Evolutionary conservation across 1,284 basidiomycete species (phyloP).

Genomic region (Ustilago sp.): DNA sequence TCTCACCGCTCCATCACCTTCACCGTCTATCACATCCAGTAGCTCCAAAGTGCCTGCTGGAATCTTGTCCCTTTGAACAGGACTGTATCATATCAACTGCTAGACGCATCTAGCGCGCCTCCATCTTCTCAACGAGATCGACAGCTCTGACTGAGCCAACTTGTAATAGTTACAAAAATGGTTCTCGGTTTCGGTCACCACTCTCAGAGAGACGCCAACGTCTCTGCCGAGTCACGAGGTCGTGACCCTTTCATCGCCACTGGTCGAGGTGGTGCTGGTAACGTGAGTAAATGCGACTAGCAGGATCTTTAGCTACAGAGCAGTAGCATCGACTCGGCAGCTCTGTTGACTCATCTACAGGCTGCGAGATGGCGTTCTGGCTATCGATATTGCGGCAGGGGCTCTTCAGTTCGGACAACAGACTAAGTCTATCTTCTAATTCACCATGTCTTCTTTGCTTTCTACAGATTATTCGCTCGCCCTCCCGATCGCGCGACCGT

Average conservation of each 20-base stretch:
- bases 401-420: too few species aligned
- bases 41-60: background rate
- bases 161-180: slow-evolving; percentile 22
- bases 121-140: slow-evolving; percentile 5
- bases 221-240: slow-evolving; percentile 48
- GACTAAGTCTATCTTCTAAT: too few species aligned
- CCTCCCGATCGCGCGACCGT: slow-evolving; percentile 53
- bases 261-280: slow-evolving; percentile 64
- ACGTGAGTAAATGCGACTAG: slow-evolving; percentile 48
- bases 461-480: slow-evolving; percentile 52
- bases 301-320: background rate
- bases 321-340: background rate
- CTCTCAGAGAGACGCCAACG: slow-evolving; percentile 40
- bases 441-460: too few species aligned
- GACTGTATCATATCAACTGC: background rate
- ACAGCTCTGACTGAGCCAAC: background rate
- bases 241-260: slow-evolving; percentile 60
- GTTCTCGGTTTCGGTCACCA: slow-evolving; percentile 53
- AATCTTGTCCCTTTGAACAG: background rate
- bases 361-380: background rate
- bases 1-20: background rate
- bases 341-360: background rate
- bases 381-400: too few species aligned
- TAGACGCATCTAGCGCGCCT: slow-evolving; percentile 9
- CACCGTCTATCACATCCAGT: background rate